Base-by-base conservation (phyloP, 805 yeast genomes). In the Candida piceae region DNA sequence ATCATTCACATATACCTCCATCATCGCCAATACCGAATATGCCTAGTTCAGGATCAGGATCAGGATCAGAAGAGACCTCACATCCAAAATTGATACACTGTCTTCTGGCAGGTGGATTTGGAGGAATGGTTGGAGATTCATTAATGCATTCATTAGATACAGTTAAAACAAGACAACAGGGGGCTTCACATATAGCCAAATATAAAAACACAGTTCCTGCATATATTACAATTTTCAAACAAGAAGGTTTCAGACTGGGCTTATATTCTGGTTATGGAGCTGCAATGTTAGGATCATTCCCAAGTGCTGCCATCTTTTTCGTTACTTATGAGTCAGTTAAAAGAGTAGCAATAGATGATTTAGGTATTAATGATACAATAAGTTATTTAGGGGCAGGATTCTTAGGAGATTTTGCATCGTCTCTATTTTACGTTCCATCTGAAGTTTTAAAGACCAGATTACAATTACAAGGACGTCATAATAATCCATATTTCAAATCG, bases 111-210 rank as follows among this genome's bases (percentile, higher is more conserved):
- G 98, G 98, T 29, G 97, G 95, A 1, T 62, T 90, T 33, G 98
- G 98, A 7, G 98, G 97, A 1, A 80, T 85, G 37, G 75, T 89
- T 26, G 97, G 97, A 11, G 98, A 90, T 53, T 73, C 93, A 1
- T 64, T 77, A 21, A 93, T 93, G 97, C 97, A 93, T 61, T 89
- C 97, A 0, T 63, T 93, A 24, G 99, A 93, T 56, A 93, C 98
- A 0, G 96, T 93, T 22, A 93, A 93, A 58, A 93, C 98, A 2
- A 70, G 98, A 44, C 98, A 93, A 58, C 99, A 93, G 57, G 97
- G 96, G n/a, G 84, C 95, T 4, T 80, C 84, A 16, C 66, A 70
- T 45, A 71, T 71, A 16, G 45, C 66, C 6, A 83, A 85, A 58
- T 90, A 90, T 60, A 72, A 65, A 41, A 79, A 74, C 50, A 87